These are phyloP conservation scores for Dalbergia oliveri DNA, from an alignment of 306 rosid species.

Conservation along the genomic window DNA sequence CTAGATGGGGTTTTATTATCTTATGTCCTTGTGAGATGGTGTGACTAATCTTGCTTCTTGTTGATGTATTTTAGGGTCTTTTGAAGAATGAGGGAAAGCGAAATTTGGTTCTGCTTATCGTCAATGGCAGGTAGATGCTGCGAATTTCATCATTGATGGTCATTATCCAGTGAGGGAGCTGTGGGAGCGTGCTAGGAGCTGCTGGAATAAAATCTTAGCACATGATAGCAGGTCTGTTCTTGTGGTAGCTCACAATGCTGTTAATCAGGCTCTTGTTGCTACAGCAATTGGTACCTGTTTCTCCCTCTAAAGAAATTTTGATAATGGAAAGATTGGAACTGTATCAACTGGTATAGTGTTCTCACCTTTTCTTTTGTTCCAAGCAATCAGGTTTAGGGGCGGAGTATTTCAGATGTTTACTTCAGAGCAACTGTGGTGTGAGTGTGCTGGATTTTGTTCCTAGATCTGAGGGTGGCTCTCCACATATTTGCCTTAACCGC, in stretches of 20 bases:
- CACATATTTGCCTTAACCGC: constrained; percentile 85
- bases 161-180: constrained; percentile 96
- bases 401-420: constrained; percentile 85
- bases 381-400: constrained; percentile 70
- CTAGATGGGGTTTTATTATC: neutral
- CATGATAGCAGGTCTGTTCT: constrained; percentile 89
- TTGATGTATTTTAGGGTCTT: constrained; percentile 70
- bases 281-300: constrained; percentile 81
- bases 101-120: constrained; percentile 78
- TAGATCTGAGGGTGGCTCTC: constrained; percentile 72
- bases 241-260: constrained; percentile 99
- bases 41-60: constrained; percentile 44
- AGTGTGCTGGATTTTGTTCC: constrained; percentile 92
- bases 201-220: constrained; percentile 78
- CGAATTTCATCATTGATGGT: constrained; percentile 83
- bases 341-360: constrained; percentile 25
- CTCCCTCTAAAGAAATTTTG: constrained; percentile 38
- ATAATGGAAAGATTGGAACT: constrained; percentile 28
- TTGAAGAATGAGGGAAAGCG: constrained; percentile 82
- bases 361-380: constrained; percentile 21
- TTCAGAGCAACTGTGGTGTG: constrained; percentile 96
- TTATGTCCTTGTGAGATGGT: neutral
- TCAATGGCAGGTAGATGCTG: constrained; percentile 88
- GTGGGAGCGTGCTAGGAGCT: constrained; percentile 86
- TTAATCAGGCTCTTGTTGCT: constrained; percentile 97